These are phyloP conservation scores for Cyberlindnera bimundalis DNA, from an alignment of 805 yeast genomes.

Conservation along the genomic window DNA sequence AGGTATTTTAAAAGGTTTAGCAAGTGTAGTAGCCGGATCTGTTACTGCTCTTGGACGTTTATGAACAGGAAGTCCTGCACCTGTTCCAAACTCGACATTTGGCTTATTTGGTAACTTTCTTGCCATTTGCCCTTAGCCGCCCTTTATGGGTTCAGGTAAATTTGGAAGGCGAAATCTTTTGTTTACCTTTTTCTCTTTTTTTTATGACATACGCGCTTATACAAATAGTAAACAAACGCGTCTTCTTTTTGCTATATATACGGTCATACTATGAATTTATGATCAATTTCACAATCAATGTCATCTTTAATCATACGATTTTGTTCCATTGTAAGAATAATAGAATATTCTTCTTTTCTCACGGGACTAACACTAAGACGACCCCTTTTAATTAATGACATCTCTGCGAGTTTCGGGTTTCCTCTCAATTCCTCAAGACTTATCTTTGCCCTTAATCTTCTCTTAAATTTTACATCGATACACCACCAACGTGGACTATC, in stretches of 20 bases:
- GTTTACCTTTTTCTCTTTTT: slow-evolving; percentile 3
- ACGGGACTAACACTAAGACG: slow-evolving; percentile 53
- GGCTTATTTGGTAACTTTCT: slow-evolving; percentile 41
- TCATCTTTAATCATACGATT: slow-evolving; percentile 28
- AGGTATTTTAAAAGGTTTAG: slow-evolving; percentile 70
- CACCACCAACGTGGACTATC: slow-evolving; percentile 55
- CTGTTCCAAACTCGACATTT: slow-evolving; percentile 55
- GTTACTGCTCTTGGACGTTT: slow-evolving; percentile 51
- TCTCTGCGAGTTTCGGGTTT: slow-evolving; percentile 33
- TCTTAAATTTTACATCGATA: slow-evolving; percentile 44
- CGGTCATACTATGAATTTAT: slow-evolving; percentile 1
- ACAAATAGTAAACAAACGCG: too few species aligned
- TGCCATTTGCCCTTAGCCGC: slow-evolving; percentile 29
- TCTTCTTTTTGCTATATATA: too few species aligned
- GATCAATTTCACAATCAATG: slow-evolving; percentile 32
- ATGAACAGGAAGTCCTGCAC: slow-evolving; percentile 61
- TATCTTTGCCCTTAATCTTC: slow-evolving; percentile 42
- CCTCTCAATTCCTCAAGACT: slow-evolving; percentile 38
- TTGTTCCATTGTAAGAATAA: slow-evolving; percentile 35
- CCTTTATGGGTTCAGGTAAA: too few species aligned
- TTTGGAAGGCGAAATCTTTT: slow-evolving; percentile 3
- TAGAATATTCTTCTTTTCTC: slow-evolving; percentile 38
- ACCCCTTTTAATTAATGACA: slow-evolving; percentile 46
- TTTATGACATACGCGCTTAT: neutral
- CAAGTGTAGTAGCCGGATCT: slow-evolving; percentile 49